Conservation (phyloP, 2,329 filamentous ascomycete genomes). For the Harringtonia lauricola region DNA sequence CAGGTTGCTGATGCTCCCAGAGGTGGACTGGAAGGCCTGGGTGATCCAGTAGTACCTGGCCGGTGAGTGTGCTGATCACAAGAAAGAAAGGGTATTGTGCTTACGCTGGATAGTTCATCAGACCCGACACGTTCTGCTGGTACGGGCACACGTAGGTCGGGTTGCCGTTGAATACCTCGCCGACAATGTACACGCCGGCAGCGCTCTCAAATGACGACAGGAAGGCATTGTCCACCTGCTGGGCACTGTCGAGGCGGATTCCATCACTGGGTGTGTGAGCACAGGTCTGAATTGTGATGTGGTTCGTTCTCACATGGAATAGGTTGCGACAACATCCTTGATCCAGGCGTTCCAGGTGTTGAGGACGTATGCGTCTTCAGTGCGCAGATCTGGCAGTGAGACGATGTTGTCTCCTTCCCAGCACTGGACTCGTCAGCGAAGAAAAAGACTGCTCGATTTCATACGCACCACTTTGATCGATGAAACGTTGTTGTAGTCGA, state of each 20-base stretch:
- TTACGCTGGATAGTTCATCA: constrained; percentile 43
- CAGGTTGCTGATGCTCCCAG: constrained; percentile 26
- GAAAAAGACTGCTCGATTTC: too few relatives aligned
- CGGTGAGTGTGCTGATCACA: constrained; percentile 8
- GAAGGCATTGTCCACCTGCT: constrained; percentile 49
- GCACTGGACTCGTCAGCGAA: constrained; percentile 34
- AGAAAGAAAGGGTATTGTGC: not conserved
- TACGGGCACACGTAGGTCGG: constrained; percentile 40
- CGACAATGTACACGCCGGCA: constrained; percentile 47
- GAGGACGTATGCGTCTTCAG: constrained; percentile 26
- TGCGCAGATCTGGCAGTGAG: constrained; percentile 52
- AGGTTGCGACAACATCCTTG: constrained; percentile 42
- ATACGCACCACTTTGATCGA: constrained; percentile 21
- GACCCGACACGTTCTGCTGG: constrained; percentile 39
- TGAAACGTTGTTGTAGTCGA: constrained; percentile 40
- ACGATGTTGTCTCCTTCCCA: constrained; percentile 38
- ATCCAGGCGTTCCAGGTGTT: constrained; percentile 48
- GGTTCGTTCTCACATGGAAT: constrained; percentile 21
- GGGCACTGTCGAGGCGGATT: constrained; percentile 49
- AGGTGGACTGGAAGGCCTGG: constrained; percentile 20
- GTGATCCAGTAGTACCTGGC: constrained; percentile 32
- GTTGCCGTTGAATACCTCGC: constrained; percentile 47
- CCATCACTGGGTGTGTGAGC: constrained; percentile 37
- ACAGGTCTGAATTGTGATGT: not conserved
- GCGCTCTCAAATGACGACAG: constrained; percentile 41